Conservation (phyloP, 2,329 filamentous ascomycete species). For the Sporothrix globosa region DNA sequence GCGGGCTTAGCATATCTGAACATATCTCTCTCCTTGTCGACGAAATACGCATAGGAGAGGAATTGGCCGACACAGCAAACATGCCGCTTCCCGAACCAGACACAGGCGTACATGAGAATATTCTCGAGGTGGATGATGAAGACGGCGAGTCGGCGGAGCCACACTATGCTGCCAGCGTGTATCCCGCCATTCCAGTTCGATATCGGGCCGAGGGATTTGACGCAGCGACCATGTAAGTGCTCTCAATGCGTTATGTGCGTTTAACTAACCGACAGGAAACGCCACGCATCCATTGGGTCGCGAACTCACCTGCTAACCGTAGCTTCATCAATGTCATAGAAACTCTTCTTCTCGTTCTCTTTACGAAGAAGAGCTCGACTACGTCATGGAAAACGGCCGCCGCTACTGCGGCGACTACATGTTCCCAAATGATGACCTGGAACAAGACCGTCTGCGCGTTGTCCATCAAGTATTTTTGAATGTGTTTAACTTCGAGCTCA, state of each 20-base stretch:
- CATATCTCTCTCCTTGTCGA: constrained; percentile 6
- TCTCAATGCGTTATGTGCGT: background rate
- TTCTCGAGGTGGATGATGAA: constrained; percentile 38
- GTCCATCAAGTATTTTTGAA: constrained; percentile 43
- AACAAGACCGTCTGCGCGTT: constrained; percentile 47
- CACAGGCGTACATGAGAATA: constrained; percentile 5
- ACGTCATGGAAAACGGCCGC: constrained; percentile 60
- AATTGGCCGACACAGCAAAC: background rate
- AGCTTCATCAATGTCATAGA: constrained; percentile 33
- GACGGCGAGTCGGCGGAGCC: constrained; percentile 45
- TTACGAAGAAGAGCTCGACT: constrained; percentile 49
- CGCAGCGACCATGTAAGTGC: constrained; percentile 48
- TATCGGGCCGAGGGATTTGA: constrained; percentile 47
- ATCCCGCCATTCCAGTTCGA: constrained; percentile 45
- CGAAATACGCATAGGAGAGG: background rate
- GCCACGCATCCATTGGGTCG: background rate
- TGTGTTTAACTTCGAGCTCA: constrained; percentile 42
- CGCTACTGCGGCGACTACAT: constrained; percentile 63
- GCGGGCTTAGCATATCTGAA: background rate
- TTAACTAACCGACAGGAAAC: background rate
- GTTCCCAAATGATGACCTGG: constrained; percentile 63
- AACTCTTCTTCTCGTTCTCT: constrained; percentile 43
- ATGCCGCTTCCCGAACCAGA: constrained; percentile 21
- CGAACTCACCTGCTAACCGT: background rate
- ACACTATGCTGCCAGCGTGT: constrained; percentile 49